Conservation (phyloP, 2,329 filamentous ascomycete genomes). For the Aspergillus brunneoviolaceus region DNA sequence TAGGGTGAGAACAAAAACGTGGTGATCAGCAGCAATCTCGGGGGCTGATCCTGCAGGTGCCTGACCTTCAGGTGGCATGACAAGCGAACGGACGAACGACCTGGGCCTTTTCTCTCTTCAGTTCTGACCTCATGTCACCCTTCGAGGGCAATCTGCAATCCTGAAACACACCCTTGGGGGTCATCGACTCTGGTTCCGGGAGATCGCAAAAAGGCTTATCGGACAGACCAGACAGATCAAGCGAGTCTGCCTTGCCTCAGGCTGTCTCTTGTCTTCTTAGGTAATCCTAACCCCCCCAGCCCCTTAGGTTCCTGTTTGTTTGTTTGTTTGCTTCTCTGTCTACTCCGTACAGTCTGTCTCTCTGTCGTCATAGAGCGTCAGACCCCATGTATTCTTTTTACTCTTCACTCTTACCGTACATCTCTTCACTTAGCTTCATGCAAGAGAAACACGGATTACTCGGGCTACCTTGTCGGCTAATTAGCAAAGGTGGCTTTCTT, state of each 20-base stretch:
- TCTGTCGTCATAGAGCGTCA: neutral
- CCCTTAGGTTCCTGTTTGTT: too few species aligned
- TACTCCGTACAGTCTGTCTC: too few species aligned
- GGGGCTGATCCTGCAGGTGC: neutral
- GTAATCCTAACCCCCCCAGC: neutral
- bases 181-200: neutral
- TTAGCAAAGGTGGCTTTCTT: neutral
- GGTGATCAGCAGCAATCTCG: neutral
- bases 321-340: too few species aligned
- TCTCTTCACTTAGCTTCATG: neutral
- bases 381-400: neutral
- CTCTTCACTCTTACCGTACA: neutral
- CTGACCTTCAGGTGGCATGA: neutral
- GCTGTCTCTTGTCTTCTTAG: neutral
- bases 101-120: neutral
- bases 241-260: slow-evolving; percentile 5
- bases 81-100: too few species aligned
- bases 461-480: neutral
- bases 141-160: neutral
- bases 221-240: neutral
- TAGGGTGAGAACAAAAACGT: neutral
- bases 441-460: neutral
- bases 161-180: neutral
- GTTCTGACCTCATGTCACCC: slow-evolving; percentile 5
- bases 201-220: neutral